Percentiles rank a stretch among this genome's conserved stretches.
Evolutionary conservation across 192 early-diverging fungal species (phyloP).

Genomic region (Coemansia sp.): DNA sequence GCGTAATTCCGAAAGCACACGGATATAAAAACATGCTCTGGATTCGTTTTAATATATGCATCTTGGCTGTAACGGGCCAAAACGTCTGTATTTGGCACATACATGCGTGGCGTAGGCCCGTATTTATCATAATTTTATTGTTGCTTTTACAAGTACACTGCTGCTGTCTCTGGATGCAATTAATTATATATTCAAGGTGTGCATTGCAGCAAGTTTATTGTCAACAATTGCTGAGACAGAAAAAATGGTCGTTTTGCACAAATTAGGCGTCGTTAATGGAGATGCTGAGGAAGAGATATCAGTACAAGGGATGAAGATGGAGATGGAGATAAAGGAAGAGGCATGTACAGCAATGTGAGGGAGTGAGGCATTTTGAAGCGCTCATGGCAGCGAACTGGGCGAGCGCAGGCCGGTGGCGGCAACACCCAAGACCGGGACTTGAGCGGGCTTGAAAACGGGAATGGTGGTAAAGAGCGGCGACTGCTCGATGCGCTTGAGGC

Average conservation of each 20-base stretch:
- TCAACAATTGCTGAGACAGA: too few relatives aligned
- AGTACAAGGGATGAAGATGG: background rate
- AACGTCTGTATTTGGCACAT: background rate
- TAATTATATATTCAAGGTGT: too few relatives aligned
- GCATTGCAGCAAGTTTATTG: too few relatives aligned
- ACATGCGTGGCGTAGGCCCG: background rate
- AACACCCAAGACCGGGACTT: background rate
- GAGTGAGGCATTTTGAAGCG: background rate
- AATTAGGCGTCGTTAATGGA: background rate
- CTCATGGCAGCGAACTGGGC: slow-evolving; percentile 24
- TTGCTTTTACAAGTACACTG: background rate
- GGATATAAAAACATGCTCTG: background rate
- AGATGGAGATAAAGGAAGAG: background rate
- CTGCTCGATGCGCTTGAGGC: slow-evolving; percentile 37
- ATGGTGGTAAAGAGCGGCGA: slow-evolving; percentile 44
- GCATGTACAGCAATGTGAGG: slow-evolving; percentile 1
- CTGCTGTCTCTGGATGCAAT: too few relatives aligned
- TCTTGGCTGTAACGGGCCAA: background rate
- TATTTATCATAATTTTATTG: background rate
- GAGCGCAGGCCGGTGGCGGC: slow-evolving; percentile 17
- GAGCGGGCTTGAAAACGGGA: background rate
- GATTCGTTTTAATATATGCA: background rate
- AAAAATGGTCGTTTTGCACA: too few relatives aligned
- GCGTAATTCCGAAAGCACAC: background rate
- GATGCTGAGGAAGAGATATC: background rate